Conservation (phyloP, 495 filamentous ascomycete species). For the Xanthoparmelia taractica region DNA sequence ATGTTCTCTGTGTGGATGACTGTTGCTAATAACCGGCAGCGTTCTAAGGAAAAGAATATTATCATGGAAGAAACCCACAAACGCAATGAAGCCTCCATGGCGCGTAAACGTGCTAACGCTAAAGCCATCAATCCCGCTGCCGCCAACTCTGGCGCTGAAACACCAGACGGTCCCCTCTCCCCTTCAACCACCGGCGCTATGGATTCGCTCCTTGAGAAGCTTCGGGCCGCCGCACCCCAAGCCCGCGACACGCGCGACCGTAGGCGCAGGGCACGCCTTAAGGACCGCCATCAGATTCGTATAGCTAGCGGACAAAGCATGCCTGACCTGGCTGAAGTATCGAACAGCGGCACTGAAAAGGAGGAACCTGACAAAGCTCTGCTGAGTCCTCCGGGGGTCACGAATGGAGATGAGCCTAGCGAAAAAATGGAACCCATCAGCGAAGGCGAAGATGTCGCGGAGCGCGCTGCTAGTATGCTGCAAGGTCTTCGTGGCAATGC, state of each 20-base stretch:
- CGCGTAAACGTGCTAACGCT: conserved; percentile 61
- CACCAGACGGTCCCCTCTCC: conserved; percentile 47
- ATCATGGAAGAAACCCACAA: conserved; percentile 70
- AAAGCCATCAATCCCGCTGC: conserved; percentile 50
- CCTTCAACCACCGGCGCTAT: conserved; percentile 85
- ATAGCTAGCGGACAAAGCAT: conserved; percentile 80
- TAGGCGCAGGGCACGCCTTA: conserved; percentile 75
- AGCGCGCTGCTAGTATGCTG: conserved; percentile 73
- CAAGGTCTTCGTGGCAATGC: conserved; percentile 57
- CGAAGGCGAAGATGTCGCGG: conserved; percentile 68
- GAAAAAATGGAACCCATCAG: conserved; percentile 40
- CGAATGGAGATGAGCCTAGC: conserved; percentile 22
- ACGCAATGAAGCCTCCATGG: conserved; percentile 81
- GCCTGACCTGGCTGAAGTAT: conserved; percentile 48
- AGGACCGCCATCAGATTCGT: conserved; percentile 88
- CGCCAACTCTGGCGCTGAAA: conserved; percentile 33
- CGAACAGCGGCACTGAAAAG: conserved; percentile 26
- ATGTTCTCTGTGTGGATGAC: background rate
- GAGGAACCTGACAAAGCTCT: conserved; percentile 23
- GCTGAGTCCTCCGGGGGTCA: conserved; percentile 28
- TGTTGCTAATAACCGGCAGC: conserved; percentile 39
- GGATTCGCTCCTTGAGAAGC: conserved; percentile 92
- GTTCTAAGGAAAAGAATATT: conserved; percentile 87
- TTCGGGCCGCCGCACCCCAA: conserved; percentile 87
- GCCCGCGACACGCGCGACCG: conserved; percentile 79